A percentile compares a stretch with the other conserved stretches of the same genome.
Evolutionary conservation across 345 rosid genomes (phyloP).

Genomic region (Durio zibethinus): DNA sequence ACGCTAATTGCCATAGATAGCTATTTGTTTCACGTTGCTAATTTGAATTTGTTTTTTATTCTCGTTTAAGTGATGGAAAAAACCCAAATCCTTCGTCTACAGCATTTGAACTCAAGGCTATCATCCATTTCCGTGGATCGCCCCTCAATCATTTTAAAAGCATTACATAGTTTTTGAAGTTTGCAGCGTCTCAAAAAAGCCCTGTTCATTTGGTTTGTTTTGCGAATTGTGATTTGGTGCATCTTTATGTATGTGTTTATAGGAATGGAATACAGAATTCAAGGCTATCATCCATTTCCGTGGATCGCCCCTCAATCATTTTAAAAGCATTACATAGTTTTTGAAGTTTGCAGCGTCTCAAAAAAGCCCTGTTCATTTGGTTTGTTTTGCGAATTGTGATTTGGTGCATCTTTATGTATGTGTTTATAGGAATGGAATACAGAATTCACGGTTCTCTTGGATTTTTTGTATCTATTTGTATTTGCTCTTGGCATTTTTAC

Average conservation of each 20-base stretch:
- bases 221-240: not conserved
- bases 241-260: not conserved
- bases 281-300: not conserved
- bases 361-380: not conserved
- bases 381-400: not conserved
- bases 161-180: not conserved
- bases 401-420: not conserved
- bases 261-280: not conserved
- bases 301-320: not conserved
- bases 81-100: not conserved
- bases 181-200: not conserved
- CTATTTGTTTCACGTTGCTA: not conserved
- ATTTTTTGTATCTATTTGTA: not conserved
- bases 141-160: not conserved
- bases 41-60: not conserved
- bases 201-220: not conserved
- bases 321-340: not conserved
- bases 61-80: not conserved
- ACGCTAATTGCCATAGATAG: not conserved
- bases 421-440: not conserved
- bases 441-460: not conserved
- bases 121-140: not conserved
- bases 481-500: not conserved
- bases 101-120: not conserved
- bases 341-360: not conserved